Percentiles rank a stretch among this genome's conserved stretches.
Evolutionary conservation across 768 basidiomycete genomes (phyloP).

Genomic region (Mycena rebaudengoi): DNA sequence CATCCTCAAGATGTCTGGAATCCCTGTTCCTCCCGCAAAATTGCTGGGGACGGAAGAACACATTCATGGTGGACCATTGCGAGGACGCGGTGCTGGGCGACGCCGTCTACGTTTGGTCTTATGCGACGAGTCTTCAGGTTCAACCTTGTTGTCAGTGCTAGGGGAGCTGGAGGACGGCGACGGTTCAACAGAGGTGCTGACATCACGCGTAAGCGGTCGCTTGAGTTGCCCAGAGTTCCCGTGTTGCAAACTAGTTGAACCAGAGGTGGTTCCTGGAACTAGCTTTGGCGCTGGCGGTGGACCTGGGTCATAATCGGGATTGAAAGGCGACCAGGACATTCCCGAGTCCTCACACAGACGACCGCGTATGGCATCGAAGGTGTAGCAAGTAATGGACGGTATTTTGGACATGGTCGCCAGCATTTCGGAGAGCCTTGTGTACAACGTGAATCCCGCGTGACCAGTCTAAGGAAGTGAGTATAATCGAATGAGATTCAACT

Average conservation of each 20-base stretch:
- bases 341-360: constrained; percentile 53
- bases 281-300: constrained; percentile 61
- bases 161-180: neutral
- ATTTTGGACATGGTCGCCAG: constrained; percentile 42
- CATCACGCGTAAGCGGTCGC: neutral
- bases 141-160: neutral
- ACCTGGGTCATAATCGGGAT: constrained; percentile 78
- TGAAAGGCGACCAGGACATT: constrained; percentile 61
- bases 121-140: neutral
- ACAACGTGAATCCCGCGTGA: constrained; percentile 67
- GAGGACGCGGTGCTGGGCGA: too few relatives aligned
- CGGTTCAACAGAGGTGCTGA: neutral
- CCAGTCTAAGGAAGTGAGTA: constrained; percentile 82
- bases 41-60: too few relatives aligned
- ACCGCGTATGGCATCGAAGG: constrained; percentile 63
- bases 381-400: constrained; percentile 56
- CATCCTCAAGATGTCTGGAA: too few relatives aligned
- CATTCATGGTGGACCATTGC: too few relatives aligned
- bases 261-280: neutral
- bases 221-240: neutral
- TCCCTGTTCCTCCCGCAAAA: too few relatives aligned
- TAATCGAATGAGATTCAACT: neutral
- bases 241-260: too few relatives aligned
- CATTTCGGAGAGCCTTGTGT: constrained; percentile 56
- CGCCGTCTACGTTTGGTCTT: constrained; percentile 12